Evolutionary conservation across 2,329 filamentous ascomycete genomes (phyloP), one percentile per base, ranked within the genome.

Genomic region (Elsinoe ampelina): DNA sequence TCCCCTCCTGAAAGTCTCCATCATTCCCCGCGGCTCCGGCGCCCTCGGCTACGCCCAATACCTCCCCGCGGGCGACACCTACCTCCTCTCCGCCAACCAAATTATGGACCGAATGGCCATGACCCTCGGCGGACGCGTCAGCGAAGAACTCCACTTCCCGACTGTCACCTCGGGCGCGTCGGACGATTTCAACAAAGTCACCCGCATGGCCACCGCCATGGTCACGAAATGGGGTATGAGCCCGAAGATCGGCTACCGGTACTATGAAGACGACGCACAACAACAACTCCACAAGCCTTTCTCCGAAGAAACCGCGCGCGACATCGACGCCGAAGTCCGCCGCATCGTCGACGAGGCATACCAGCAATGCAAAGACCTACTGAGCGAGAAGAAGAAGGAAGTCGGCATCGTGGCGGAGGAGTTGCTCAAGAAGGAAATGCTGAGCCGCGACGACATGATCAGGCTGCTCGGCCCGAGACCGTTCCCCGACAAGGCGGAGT

Each of bases 201-300:
- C 93, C 2, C 82, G 85, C 57, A 92, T 96, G 87, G 95, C 93
- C 2, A 95, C 88, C 15, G 86, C 87, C 60, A 98, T 98, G 93
- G 93, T 98, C 30, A 98, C 92, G n/a, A 89, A 95, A 71, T 98
- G 90, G 85, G 93, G 93, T 63, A 98, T 98, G 93, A 95, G 87
- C 39, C 82, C 88, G 63, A 95, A 95, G 75, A 85, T 98, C 47
- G 92, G 92, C 30, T 91, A 91, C 62, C 79, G 98, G 61, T 87
- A 95, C 77, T 98, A 92, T 72, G 86, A 93, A 65, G 82, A 86
- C 63, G 87, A 88, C 68, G 80, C 89, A 66, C 81, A 87, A 61
- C 87, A 88, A 69, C 84, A 88, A 67, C 74, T 96, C 59, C 85
- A 91, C 69, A 98, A 98, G 77, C 93, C 93, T 0, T 98, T 97